These are phyloP conservation scores for Kwoniella bestiolae DNA, from an alignment of 768 basidiomycete species.

Conservation along the genomic window DNA sequence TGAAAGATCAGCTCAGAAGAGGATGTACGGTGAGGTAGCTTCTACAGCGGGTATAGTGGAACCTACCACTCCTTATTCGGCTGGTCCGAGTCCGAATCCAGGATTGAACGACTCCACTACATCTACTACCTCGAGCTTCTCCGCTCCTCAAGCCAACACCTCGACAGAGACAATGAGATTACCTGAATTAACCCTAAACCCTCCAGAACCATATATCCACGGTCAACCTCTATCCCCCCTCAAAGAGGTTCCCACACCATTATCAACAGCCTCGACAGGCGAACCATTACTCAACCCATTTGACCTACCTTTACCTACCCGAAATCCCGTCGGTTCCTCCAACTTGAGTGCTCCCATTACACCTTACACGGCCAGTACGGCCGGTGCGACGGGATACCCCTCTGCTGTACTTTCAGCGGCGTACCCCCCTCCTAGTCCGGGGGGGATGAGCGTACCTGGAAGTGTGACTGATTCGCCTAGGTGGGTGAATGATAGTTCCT, in stretches of 20 bases:
- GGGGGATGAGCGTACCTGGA: constrained; percentile 48
- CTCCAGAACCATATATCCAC: constrained; percentile 46
- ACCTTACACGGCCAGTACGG: constrained; percentile 32
- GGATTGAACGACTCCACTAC: constrained; percentile 20
- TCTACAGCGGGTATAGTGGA: constrained; percentile 42
- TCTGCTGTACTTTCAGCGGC: constrained; percentile 27
- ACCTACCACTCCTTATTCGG: constrained; percentile 39
- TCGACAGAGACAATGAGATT: constrained; percentile 23
- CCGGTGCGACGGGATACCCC: constrained; percentile 29
- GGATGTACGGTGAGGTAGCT: constrained; percentile 46
- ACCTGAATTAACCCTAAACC: constrained; percentile 24
- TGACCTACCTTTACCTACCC: constrained; percentile 23
- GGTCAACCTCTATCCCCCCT: constrained; percentile 48
- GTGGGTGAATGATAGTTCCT: constrained; percentile 25
- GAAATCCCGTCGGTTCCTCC: neutral
- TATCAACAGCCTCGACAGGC: constrained; percentile 17
- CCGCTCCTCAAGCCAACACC: constrained; percentile 23
- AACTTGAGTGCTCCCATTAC: constrained; percentile 29
- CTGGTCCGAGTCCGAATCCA: constrained; percentile 14
- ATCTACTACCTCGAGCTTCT: constrained; percentile 29
- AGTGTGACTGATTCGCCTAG: constrained; percentile 44
- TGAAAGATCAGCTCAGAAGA: constrained; percentile 39
- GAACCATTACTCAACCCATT: constrained; percentile 37
- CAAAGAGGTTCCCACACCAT: constrained; percentile 45
- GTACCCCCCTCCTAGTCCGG: constrained; percentile 50